Evolutionary conservation across 78 protist genomes (phyloP), one percentile per base, ranked within the genome.

Genomic region (Planoprotostelium fungivorum): DNA sequence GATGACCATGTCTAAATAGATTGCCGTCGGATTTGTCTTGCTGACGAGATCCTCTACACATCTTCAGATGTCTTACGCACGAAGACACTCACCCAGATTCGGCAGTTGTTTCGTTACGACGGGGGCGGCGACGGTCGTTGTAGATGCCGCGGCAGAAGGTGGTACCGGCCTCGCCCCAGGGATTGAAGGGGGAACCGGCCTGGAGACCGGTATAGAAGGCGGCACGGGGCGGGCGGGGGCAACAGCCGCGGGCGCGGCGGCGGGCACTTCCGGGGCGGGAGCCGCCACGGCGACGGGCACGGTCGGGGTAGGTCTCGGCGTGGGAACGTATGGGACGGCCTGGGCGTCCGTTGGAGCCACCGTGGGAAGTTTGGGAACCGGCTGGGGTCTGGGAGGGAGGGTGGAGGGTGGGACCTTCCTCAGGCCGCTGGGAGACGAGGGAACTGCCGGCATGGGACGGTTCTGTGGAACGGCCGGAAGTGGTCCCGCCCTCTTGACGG

Each of bases 21-120:
- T 92, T 25, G 5, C 73, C 16, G 73, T 51, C 88, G 94, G 94
- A 92, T 92, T 91, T 35, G 87, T 92, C 85, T 92, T 89, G 63
- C 92, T 92, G 0, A 92, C 87, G 1, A 92, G 37, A 36, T 92
- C 94, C 85, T 89, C 90, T 51, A 16, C 5, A 16, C 5, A 51
- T 25, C 16, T 51, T 51, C 16, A 0, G 35, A 36, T 16, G 1
- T 63, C 28, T 0, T 73, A 84, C 37, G 29, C 0, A 37, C 34
- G 34, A 38, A n/a, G 35, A 89, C 91, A 35, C 63, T 85, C 91
- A 85, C 28, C 89, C 35, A 34, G 94, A 89, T 29, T 90, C 89
- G 51, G 87, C 90, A 1, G 92, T 34, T 85, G 89, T 92, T 28
- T 89, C 92, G 37, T 91, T 90, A 34, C 88, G 31, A 36, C 89